Percentiles rank a stretch among this genome's conserved stretches.
Conservation (phyloP, 1,284 basidiomycete genomes). For the Austropuccinia psidii region DNA sequence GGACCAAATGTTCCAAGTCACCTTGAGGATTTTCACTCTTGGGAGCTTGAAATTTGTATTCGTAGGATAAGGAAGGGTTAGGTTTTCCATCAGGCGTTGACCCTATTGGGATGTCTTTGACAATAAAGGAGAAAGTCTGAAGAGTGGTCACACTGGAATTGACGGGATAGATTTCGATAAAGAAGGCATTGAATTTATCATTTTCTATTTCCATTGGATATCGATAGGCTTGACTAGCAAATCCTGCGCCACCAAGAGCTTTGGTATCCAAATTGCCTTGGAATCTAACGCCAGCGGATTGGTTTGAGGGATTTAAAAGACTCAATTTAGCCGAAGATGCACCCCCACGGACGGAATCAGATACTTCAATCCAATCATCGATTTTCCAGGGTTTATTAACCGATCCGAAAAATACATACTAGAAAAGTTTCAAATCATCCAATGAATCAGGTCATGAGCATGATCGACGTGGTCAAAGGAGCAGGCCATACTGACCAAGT, state of each 20-base stretch:
- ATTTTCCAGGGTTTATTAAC: not conserved
- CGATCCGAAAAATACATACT: not conserved
- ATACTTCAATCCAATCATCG: not conserved
- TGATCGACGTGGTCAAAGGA: too few relatives aligned
- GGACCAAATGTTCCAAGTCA: not conserved
- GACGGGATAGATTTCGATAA: not conserved
- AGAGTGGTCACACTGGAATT: not conserved
- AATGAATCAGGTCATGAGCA: too few relatives aligned
- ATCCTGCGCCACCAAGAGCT: constrained; percentile 8
- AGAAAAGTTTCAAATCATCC: not conserved
- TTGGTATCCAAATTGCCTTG: constrained; percentile 1
- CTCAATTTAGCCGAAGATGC: not conserved
- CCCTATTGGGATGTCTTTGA: not conserved
- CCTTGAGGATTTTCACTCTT: not conserved
- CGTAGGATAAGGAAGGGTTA: not conserved
- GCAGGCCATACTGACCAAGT: too few relatives aligned
- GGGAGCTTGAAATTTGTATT: not conserved
- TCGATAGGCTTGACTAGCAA: constrained; percentile 5
- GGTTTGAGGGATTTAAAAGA: not conserved
- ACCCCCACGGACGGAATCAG: constrained; percentile 9
- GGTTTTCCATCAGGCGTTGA: not conserved
- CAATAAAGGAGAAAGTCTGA: not conserved
- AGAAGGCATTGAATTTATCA: not conserved
- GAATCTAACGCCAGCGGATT: not conserved
- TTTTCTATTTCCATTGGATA: not conserved